Conservation (phyloP, 2,329 filamentous ascomycete species). For the Hypoxylon sp. region DNA sequence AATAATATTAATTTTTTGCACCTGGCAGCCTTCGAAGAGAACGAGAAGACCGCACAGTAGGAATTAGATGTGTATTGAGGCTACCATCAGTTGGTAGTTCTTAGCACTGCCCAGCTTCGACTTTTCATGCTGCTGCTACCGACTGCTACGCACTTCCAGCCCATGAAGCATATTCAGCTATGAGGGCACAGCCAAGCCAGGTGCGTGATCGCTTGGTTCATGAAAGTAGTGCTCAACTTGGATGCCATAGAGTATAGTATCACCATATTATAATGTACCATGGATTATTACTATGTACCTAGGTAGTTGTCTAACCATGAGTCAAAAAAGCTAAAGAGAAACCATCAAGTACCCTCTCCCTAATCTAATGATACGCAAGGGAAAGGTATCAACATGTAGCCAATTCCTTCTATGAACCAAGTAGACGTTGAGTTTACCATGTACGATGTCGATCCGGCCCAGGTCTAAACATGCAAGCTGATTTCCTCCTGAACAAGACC, state of each 20-base stretch:
- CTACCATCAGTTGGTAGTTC: neutral
- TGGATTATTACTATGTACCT: neutral
- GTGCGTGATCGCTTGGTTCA: neutral
- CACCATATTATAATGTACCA: neutral
- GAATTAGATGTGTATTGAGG: neutral
- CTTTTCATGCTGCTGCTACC: neutral
- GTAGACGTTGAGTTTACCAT: slow-evolving; percentile 47
- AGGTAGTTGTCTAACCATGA: neutral
- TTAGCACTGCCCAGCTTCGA: neutral
- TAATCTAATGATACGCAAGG: slow-evolving; percentile 1
- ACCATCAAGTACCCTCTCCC: neutral
- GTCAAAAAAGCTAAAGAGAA: neutral
- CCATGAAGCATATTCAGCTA: too few relatives aligned
- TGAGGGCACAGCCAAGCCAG: too few relatives aligned
- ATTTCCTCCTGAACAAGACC: slow-evolving; percentile 23
- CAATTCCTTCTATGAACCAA: slow-evolving; percentile 17
- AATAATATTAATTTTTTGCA: neutral
- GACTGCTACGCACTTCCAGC: neutral
- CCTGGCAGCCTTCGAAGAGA: neutral
- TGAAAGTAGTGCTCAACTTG: neutral
- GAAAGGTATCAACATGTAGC: neutral
- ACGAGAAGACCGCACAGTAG: neutral
- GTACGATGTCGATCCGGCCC: slow-evolving; percentile 18
- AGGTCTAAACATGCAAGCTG: slow-evolving; percentile 33
- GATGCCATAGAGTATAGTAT: neutral